Evolutionary conservation across 805 yeast genomes (phyloP), one percentile per base, ranked within the genome.

Genomic region (Danielozyma ontarioensis): DNA sequence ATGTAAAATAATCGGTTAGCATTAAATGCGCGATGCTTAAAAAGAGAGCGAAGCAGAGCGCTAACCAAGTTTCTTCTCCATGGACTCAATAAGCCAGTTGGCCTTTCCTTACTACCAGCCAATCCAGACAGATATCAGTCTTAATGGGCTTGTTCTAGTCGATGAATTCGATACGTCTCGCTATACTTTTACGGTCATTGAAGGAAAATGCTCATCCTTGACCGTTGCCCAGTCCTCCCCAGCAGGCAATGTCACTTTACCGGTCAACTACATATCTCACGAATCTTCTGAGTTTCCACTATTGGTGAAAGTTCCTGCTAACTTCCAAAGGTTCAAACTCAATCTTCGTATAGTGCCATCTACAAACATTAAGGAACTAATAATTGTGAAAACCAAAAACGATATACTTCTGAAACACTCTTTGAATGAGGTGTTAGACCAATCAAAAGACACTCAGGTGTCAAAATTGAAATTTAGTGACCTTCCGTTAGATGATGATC

Each of bases 301-400:
- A 22, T 51, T 65, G 18, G 37, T 64, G 7, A 36, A 50, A 32
- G 44, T 61, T 21, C 55, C 58, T 5, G 33, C 55, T 2, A 19
- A 29, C 11, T 50, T 40, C 30, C 40, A 35, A 36, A 46, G 44
- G 36, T 21, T 64, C 25, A 64, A 64, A 36, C 39, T 64, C 11
- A 55, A 45, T 28, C 44, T 64, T 5, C 40, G 56, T 2, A 45
- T 58, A 3, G 41, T 42, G n/a, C 44, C 47, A 4, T 25, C 17
- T 11, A 27, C 30, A 1, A n/a, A 32, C 1, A 34, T 31, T 19
- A 50, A 48, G 24, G 42, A 55, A 13, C 40, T 66, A n/a, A 38
- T 60, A 0, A 59, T 66, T 11, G 55, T 60, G 8, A 65, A 65
- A 29, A 42, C 62, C 1, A 41, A 38, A 17, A 51, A 49, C 10